A percentile compares a stretch with the other conserved stretches of the same genome.
phyloP scores from a whole-genome alignment of 192 early-diverging fungal species.

The Gigaspora rosea region DNA sequence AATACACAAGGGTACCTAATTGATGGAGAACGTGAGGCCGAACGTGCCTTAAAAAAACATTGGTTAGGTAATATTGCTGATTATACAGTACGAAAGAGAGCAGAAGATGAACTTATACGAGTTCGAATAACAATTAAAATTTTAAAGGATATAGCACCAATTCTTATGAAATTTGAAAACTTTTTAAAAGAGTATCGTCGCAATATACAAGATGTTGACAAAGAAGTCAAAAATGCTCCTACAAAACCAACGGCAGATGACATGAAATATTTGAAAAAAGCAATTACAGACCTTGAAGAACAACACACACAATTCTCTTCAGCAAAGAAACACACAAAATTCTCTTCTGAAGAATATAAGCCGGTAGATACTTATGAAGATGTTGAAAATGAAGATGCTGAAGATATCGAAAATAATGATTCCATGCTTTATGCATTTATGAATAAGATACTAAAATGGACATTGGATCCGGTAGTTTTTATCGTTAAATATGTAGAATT shows the following conservation, averaged over 20 bases:
- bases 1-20: constrained; percentile 11
- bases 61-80: constrained; percentile 6
- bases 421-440: too few species aligned
- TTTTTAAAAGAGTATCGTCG: constrained; percentile 17
- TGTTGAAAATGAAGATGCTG: too few species aligned
- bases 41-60: not conserved
- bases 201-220: not conserved
- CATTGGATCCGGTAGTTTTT: too few species aligned
- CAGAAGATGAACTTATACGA: constrained; percentile 6
- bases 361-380: too few species aligned
- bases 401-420: too few species aligned
- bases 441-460: too few species aligned
- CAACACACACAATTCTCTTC: not conserved
- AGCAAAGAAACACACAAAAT: not conserved
- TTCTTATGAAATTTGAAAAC: not conserved
- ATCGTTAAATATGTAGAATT: too few species aligned
- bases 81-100: not conserved
- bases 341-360: too few species aligned
- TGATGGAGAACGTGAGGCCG: constrained; percentile 24
- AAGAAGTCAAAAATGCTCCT: not conserved
- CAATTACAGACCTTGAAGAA: not conserved
- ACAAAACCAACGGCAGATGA: not conserved
- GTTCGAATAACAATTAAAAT: not conserved
- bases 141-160: not conserved
- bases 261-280: not conserved